phyloP scores from a whole-genome alignment of 1,284 basidiomycete species.

The Apiotrichum montevideense region DNA sequence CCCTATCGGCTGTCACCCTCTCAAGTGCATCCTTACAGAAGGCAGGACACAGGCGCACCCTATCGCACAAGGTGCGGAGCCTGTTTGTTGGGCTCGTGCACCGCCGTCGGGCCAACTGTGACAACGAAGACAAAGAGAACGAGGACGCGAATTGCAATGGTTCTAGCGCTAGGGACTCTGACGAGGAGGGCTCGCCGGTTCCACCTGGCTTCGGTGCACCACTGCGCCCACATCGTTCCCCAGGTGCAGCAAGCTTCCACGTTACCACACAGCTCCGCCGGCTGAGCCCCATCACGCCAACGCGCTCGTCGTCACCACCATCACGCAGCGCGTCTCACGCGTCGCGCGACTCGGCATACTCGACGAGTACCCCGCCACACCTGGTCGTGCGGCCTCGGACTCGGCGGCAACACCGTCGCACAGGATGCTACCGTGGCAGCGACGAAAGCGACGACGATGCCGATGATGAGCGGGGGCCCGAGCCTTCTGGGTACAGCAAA shows the following conservation, averaged over 20 bases:
- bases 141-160: neutral
- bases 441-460: neutral
- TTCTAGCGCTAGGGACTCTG: neutral
- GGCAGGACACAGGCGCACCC: conserved; percentile 14
- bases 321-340: neutral
- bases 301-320: conserved; percentile 8
- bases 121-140: neutral
- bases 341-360: conserved; percentile 1
- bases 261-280: conserved; percentile 11
- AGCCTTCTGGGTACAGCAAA: neutral
- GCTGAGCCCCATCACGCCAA: conserved; percentile 9
- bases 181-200: neutral
- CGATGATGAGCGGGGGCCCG: neutral
- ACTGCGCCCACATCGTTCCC: conserved; percentile 26
- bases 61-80: conserved; percentile 28
- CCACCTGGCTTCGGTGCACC: conserved; percentile 9
- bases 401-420: neutral
- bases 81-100: conserved; percentile 16
- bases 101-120: neutral
- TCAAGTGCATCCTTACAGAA: neutral
- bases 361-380: neutral
- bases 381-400: neutral
- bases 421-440: neutral
- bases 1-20: no score
- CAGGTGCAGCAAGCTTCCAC: conserved; percentile 26